Conservation (phyloP, 257 asterid genomes). For the Orobanche coerulescens region DNA sequence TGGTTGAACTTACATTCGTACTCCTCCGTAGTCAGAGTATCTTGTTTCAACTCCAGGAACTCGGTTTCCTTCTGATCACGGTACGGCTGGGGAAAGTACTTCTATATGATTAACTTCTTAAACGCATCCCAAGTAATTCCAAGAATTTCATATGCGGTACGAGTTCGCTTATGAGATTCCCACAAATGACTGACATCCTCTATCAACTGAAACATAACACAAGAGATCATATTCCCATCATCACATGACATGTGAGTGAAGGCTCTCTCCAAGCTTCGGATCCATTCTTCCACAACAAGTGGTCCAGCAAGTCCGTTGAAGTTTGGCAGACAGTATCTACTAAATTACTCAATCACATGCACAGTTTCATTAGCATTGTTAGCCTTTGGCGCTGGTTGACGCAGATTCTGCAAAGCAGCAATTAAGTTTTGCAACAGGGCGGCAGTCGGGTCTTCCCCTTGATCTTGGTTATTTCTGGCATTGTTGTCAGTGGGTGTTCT, state of each 20-base stretch:
- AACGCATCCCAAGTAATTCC: neutral
- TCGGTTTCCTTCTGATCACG: neutral
- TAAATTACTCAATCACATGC: too few relatives aligned
- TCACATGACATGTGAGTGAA: neutral
- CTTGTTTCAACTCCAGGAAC: neutral
- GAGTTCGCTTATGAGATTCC: neutral
- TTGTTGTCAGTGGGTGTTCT: too few relatives aligned
- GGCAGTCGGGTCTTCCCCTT: too few relatives aligned
- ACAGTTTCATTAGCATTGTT: too few relatives aligned
- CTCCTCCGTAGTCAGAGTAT: neutral
- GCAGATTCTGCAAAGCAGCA: too few relatives aligned
- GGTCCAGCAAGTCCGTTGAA: neutral
- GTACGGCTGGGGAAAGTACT: neutral
- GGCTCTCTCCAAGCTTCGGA: neutral
- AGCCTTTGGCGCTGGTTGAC: too few relatives aligned
- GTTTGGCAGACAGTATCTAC: neutral
- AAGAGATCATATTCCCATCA: neutral
- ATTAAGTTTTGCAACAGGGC: too few relatives aligned
- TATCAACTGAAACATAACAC: neutral
- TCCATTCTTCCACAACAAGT: neutral
- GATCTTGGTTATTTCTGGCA: too few relatives aligned
- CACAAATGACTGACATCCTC: neutral
- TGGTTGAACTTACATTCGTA: neutral
- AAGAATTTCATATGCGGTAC: neutral
- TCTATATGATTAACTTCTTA: neutral